A percentile compares a stretch with the other conserved stretches of the same genome.
phyloP scores from a whole-genome alignment of 2,329 filamentous ascomycete genomes.

The Beauveria sp. region DNA sequence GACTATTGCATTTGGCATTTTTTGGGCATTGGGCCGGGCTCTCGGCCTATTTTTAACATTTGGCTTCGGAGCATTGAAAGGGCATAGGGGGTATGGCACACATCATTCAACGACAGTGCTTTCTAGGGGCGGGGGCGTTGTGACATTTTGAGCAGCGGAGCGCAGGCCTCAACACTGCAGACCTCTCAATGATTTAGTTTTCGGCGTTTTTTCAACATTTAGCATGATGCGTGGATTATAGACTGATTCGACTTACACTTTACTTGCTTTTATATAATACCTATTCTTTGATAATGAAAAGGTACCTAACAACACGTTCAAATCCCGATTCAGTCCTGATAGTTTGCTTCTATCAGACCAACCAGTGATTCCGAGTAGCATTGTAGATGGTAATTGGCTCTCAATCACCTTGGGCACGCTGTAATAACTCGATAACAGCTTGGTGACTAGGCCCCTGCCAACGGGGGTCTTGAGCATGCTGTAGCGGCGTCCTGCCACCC shows the following conservation, averaged over 20 bases:
- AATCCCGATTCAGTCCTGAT: too few species aligned
- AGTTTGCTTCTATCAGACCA: too few species aligned
- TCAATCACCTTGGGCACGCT: too few species aligned
- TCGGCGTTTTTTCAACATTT: slow-evolving; percentile 21
- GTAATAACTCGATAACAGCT: too few species aligned
- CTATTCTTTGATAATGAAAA: slow-evolving; percentile 25
- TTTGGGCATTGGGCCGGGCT: background rate
- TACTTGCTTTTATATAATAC: slow-evolving; percentile 24
- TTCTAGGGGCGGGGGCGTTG: slow-evolving; percentile 11
- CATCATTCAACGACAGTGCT: slow-evolving; percentile 20
- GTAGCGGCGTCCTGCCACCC: background rate
- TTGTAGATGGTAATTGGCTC: too few species aligned
- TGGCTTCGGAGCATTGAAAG: background rate
- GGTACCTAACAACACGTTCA: slow-evolving; percentile 6
- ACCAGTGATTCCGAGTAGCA: too few species aligned
- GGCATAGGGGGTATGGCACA: slow-evolving; percentile 1
- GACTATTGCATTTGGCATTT: background rate
- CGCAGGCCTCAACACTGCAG: slow-evolving; percentile 26
- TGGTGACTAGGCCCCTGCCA: too few species aligned
- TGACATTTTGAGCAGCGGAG: slow-evolving; percentile 12
- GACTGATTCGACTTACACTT: background rate
- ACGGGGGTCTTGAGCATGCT: too few species aligned
- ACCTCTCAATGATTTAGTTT: slow-evolving; percentile 12
- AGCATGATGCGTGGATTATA: slow-evolving; percentile 1
- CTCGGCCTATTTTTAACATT: slow-evolving; percentile 12